Percentiles rank a stretch among this genome's conserved stretches.
phyloP scores from a whole-genome alignment of 2,329 filamentous ascomycete species.

The Neofusicoccum ribis region DNA sequence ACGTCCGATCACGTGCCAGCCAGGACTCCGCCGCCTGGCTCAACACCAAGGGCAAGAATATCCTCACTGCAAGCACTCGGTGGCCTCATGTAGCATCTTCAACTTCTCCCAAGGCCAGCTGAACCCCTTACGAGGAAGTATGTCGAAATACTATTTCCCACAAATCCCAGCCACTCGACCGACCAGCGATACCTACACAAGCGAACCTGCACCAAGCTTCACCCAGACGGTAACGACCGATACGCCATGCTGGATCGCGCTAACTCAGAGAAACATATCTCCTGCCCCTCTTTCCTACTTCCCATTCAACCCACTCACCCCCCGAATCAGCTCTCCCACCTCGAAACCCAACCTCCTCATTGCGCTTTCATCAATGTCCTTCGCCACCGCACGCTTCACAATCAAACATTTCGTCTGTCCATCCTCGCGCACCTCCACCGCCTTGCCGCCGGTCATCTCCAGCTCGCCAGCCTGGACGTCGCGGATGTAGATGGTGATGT shows the following conservation, averaged over 20 bases:
- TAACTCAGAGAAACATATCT: background rate
- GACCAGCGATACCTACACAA: background rate
- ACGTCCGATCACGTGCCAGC: too few relatives aligned
- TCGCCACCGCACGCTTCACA: slow-evolving; percentile 34
- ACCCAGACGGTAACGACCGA: background rate
- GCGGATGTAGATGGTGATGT: slow-evolving; percentile 71
- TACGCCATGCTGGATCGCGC: background rate
- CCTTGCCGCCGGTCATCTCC: slow-evolving; percentile 22
- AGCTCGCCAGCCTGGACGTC: slow-evolving; percentile 31
- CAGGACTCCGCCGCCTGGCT: too few relatives aligned
- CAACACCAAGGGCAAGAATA: too few relatives aligned
- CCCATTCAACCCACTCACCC: background rate
- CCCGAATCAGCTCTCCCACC: slow-evolving; percentile 74
- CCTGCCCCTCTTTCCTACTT: background rate
- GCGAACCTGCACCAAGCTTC: background rate
- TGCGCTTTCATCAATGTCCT: slow-evolving; percentile 47
- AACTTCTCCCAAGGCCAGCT: too few relatives aligned
- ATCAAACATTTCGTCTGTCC: slow-evolving; percentile 43
- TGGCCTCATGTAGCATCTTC: too few relatives aligned
- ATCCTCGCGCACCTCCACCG: slow-evolving; percentile 44
- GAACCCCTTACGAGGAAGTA: background rate
- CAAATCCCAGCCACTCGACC: background rate
- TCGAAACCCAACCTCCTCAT: slow-evolving; percentile 81
- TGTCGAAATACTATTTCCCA: background rate
- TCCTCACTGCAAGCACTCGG: background rate